Evolutionary conservation across 495 filamentous ascomycete genomes (phyloP).

Genomic region (Mycothermus thermophilus): DNA sequence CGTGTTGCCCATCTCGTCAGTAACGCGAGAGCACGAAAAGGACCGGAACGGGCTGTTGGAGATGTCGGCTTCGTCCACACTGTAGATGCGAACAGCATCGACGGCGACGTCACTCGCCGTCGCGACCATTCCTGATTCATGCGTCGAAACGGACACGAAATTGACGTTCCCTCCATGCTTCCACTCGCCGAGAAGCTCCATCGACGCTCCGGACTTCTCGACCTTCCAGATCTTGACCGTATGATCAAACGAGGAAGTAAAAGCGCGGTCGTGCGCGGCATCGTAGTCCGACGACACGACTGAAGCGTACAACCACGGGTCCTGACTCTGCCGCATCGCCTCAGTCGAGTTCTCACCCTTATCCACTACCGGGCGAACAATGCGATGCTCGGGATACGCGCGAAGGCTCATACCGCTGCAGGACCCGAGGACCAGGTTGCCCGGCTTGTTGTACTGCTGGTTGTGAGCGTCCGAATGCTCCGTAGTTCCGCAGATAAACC

Average conservation of each 20-base stretch:
- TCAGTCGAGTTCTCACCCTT: conserved; percentile 40
- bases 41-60: conserved; percentile 20
- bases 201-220: conserved; percentile 18
- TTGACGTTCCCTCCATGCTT: conserved; percentile 55
- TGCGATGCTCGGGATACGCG: conserved; percentile 58
- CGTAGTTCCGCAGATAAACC: conserved; percentile 52
- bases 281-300: conserved; percentile 67
- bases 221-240: conserved; percentile 66
- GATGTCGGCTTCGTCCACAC: conserved; percentile 20
- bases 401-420: conserved; percentile 35
- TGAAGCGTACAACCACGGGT: conserved; percentile 59
- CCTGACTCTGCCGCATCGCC: conserved; percentile 48
- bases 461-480: conserved; percentile 61
- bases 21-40: conserved; percentile 35
- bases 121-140: conserved; percentile 29
- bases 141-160: conserved; percentile 48
- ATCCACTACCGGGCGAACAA: conserved; percentile 38
- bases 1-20: conserved; percentile 28
- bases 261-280: conserved; percentile 40
- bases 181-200: conserved; percentile 37
- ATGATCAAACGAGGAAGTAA: conserved; percentile 69
- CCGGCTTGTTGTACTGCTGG: conserved; percentile 70
- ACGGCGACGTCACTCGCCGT: conserved; percentile 37
- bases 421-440: conserved; percentile 68
- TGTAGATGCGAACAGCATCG: conserved; percentile 37